phyloP scores from a whole-genome alignment of 192 early-diverging fungal genomes.

The Podila epigama region DNA sequence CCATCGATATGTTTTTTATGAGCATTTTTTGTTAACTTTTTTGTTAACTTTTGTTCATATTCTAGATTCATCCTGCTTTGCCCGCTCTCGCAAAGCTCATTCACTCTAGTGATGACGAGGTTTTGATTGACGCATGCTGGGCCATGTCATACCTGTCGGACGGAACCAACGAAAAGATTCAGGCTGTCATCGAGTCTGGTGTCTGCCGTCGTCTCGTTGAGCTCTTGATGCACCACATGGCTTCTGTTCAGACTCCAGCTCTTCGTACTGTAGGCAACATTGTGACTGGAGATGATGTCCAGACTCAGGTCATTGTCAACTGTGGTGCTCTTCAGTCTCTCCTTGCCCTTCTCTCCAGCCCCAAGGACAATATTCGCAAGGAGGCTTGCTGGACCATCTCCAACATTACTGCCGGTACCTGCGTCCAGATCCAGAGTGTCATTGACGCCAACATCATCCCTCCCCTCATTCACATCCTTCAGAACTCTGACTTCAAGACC shows the following conservation, averaged over 20 bases:
- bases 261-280: conserved; percentile 98
- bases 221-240: conserved; percentile 87
- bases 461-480: conserved; percentile 62
- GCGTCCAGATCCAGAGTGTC: conserved; percentile 91
- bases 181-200: conserved; percentile 95
- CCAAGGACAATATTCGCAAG: conserved; percentile 96
- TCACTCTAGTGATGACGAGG: conserved; percentile 91
- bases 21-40: background rate
- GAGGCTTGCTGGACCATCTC: conserved; percentile 99
- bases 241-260: conserved; percentile 94
- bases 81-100: conserved; percentile 91
- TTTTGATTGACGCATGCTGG: conserved; percentile 99
- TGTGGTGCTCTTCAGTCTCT: conserved; percentile 85
- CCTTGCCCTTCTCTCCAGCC: conserved; percentile 80
- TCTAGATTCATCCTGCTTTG: conserved; percentile 86
- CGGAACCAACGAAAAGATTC: conserved; percentile 96
- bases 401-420: conserved; percentile 97
- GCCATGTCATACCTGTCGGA: conserved; percentile 99
- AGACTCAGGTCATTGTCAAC: conserved; percentile 96
- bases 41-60: background rate
- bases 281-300: conserved; percentile 97
- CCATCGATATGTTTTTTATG: background rate
- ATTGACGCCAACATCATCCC: conserved; percentile 96
- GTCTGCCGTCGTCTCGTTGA: conserved; percentile 95
- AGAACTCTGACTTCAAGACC: conserved; percentile 94